Conservation (phyloP, 768 basidiomycete species). For the Tulasnella sp. region DNA sequence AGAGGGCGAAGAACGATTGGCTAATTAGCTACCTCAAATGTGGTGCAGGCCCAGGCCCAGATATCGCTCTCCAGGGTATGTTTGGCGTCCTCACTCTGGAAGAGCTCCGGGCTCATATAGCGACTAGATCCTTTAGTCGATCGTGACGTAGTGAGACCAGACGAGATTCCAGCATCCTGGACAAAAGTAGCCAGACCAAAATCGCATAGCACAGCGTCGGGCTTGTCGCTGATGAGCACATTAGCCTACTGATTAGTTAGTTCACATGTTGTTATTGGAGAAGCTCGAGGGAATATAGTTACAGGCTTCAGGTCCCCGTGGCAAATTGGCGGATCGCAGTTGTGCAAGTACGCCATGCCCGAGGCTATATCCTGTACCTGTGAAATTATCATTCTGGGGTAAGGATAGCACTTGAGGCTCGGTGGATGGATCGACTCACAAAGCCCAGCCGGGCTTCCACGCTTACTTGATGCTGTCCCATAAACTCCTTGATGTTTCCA, state of each 20-base stretch:
- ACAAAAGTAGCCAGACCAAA: neutral
- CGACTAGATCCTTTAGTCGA: neutral
- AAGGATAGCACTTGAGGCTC: too few relatives aligned
- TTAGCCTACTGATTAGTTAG: neutral
- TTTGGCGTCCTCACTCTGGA: neutral
- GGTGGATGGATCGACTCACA: neutral
- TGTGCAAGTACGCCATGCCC: neutral
- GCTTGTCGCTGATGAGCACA: neutral
- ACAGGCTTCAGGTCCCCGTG: neutral
- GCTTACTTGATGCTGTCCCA: neutral
- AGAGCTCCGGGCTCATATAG: constrained; percentile 8
- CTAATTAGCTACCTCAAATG: neutral
- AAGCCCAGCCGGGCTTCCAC: neutral
- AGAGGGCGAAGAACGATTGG: too few relatives aligned
- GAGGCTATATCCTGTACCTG: neutral
- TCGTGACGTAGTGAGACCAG: neutral
- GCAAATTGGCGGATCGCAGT: neutral
- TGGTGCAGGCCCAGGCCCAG: constrained; percentile 1
- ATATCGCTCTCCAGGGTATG: neutral
- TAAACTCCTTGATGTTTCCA: neutral
- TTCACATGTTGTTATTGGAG: neutral
- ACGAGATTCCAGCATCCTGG: neutral
- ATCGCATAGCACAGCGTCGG: neutral
- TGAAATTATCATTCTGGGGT: too few relatives aligned
- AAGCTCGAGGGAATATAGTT: neutral